Evolutionary conservation across 2,329 filamentous ascomycete species (phyloP), one percentile per base, ranked within the genome.

Genomic region (Sordariomycetes sp.): DNA sequence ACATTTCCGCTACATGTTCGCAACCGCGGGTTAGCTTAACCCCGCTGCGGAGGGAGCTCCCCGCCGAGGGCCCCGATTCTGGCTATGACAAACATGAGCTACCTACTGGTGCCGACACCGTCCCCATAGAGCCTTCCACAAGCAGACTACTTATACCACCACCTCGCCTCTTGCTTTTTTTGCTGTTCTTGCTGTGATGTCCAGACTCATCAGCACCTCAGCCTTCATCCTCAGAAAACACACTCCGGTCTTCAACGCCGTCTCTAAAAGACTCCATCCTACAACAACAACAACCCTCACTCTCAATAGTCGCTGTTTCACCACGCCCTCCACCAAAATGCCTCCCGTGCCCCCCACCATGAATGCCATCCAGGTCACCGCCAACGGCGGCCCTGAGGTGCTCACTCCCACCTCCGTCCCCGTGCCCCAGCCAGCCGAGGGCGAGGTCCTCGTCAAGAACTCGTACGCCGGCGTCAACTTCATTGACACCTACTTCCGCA

Each of bases 401-500:
- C 35, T 54, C 24, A 54, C 37, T 14, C 34, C 87, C 72, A 58
- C 59, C 25, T 32, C 54, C 22, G 46, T 57, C 14, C 35, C 70
- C 20, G 82, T 96, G 1, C 89, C 90, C 0, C 74, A 78, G 55
- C 81, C 80, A 2, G 76, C 81, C 40, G 81, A 86, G n/a, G 86
- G 84, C 60, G 79, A 96, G 64, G 72, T 96, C 24, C 80, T 96
- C 3, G 82, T 96, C 60, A 88, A 87, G 72, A 96, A 96, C 71
- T 82, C 86, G 62, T 88, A 82, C 68, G 79, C 87, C 54, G 92
- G 91, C 60, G 76, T 96, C 61, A 96, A 96, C 74, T 96, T 82
- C 74, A 95, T 96, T 66, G 92, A 96, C 72, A 96, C 76, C 46
- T 96, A 96, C 74, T 95, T 92, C 80, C 90, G 92, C 69, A 84